Percentiles rank a stretch among this genome's conserved stretches.
phyloP scores from a whole-genome alignment of 2,329 filamentous ascomycete genomes.

The Arthrobotrys entomopaga region DNA sequence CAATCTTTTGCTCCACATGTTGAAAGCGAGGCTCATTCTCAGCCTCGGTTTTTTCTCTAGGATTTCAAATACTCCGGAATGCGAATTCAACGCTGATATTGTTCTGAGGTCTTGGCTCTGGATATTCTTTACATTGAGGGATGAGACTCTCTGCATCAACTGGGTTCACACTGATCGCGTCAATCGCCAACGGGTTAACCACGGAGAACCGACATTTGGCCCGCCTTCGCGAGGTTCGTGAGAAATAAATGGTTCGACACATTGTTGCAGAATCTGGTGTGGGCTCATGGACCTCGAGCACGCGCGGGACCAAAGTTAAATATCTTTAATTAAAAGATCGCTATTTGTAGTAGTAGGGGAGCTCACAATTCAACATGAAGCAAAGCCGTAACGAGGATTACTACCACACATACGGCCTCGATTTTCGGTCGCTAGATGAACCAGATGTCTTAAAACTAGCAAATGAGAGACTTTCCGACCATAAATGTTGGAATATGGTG shows the following conservation, averaged over 20 bases:
- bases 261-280: too few species aligned
- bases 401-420: slow-evolving; percentile 31
- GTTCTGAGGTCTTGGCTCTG: not conserved
- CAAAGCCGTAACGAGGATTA: slow-evolving; percentile 6
- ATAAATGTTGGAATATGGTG: slow-evolving; percentile 42
- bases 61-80: too few species aligned
- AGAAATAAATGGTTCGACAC: too few species aligned
- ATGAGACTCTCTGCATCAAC: too few species aligned
- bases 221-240: too few species aligned
- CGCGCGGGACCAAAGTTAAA: not conserved
- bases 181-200: too few species aligned
- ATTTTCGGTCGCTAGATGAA: slow-evolving; percentile 37
- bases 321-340: too few species aligned
- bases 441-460: slow-evolving; percentile 36
- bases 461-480: slow-evolving; percentile 39
- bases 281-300: too few species aligned
- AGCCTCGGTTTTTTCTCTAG: slow-evolving; percentile 10
- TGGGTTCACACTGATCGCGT: too few species aligned
- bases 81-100: too few species aligned
- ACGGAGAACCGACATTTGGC: too few species aligned
- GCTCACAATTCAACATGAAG: not conserved
- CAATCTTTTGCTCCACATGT: not conserved
- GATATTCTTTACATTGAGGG: not conserved
- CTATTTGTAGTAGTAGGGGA: too few species aligned
- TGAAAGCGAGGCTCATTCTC: slow-evolving; percentile 7